Percentiles rank a stretch among this genome's conserved stretches.
Evolutionary conservation across 257 asterid genomes (phyloP).

Genomic region (Echites panduratus): DNA sequence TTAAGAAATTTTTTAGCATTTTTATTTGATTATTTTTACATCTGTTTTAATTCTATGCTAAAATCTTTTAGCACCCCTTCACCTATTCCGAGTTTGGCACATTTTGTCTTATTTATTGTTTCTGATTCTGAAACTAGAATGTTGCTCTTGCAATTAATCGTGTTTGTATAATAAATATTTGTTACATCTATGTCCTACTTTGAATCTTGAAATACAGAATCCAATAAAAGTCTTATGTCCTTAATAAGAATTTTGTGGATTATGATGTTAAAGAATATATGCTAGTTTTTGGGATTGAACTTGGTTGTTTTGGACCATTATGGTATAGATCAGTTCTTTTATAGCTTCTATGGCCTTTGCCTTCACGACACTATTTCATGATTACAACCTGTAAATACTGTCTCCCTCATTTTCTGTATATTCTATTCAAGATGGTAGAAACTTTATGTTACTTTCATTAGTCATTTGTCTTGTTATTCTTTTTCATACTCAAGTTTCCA

Average conservation of each 20-base stretch:
- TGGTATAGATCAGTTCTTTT: too few species aligned
- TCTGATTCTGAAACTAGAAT: too few species aligned
- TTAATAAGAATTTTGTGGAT: too few species aligned
- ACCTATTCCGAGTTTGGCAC: neutral
- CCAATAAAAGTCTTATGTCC: too few species aligned
- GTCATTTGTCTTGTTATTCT: neutral
- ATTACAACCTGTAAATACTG: neutral
- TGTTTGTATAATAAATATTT: too few species aligned
- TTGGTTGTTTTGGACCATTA: too few species aligned
- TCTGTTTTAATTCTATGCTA: neutral
- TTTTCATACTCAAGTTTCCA: neutral
- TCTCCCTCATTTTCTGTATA: neutral
- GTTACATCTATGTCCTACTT: too few species aligned
- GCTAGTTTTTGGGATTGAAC: too few species aligned
- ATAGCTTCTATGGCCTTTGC: slow-evolving; percentile 4
- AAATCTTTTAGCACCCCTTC: neutral
- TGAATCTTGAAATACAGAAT: too few species aligned
- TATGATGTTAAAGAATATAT: too few species aligned
- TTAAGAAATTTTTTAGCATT: neutral
- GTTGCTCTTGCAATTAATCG: too few species aligned
- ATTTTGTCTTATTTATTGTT: too few species aligned
- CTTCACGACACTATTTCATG: slow-evolving; percentile 11
- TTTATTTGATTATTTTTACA: neutral
- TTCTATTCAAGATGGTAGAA: neutral
- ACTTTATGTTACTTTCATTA: neutral